A percentile compares a stretch with the other conserved stretches of the same genome.
These are phyloP conservation scores for Begonia loranthoides DNA, from an alignment of 306 rosid genomes.

Conservation along the genomic window DNA sequence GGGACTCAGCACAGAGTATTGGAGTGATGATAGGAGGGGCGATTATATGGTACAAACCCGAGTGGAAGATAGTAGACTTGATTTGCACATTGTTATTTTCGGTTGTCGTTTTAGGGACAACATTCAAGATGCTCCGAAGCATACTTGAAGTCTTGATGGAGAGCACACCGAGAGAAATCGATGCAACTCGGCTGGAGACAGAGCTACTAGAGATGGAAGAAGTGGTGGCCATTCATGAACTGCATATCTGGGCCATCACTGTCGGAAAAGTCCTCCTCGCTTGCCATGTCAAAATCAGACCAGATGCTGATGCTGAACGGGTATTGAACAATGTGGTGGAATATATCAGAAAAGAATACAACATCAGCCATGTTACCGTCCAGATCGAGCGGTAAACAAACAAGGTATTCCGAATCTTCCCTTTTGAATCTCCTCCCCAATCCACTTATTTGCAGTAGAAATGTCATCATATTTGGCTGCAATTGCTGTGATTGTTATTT, in stretches of 20 bases:
- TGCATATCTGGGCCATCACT: slow-evolving; percentile 75
- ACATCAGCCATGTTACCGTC: slow-evolving; percentile 67
- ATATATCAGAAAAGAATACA: slow-evolving; percentile 58
- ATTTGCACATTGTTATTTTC: slow-evolving; percentile 65
- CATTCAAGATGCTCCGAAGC: slow-evolving; percentile 51
- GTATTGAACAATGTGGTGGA: slow-evolving; percentile 51
- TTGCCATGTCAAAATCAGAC: slow-evolving; percentile 62
- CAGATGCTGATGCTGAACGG: slow-evolving; percentile 66
- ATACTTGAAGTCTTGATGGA: slow-evolving; percentile 70
- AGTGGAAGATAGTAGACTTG: slow-evolving; percentile 54
- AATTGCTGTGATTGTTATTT: too few relatives aligned
- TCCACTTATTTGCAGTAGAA: too few relatives aligned
- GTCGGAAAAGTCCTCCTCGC: slow-evolving; percentile 63
- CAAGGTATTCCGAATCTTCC: too few relatives aligned
- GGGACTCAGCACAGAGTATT: slow-evolving; percentile 59
- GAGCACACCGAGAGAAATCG: slow-evolving; percentile 70
- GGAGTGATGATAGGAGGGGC: slow-evolving; percentile 85
- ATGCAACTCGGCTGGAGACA: slow-evolving; percentile 44
- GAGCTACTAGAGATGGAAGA: slow-evolving; percentile 61
- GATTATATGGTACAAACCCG: slow-evolving; percentile 52
- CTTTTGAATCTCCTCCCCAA: too few relatives aligned
- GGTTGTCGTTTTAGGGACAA: slow-evolving; percentile 50
- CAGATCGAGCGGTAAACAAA: slow-evolving; percentile 51
- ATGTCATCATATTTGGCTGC: background rate
- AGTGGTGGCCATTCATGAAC: slow-evolving; percentile 67